These are phyloP conservation scores for Lepraria neglecta DNA, from an alignment of 495 filamentous ascomycete genomes.

Conservation along the genomic window DNA sequence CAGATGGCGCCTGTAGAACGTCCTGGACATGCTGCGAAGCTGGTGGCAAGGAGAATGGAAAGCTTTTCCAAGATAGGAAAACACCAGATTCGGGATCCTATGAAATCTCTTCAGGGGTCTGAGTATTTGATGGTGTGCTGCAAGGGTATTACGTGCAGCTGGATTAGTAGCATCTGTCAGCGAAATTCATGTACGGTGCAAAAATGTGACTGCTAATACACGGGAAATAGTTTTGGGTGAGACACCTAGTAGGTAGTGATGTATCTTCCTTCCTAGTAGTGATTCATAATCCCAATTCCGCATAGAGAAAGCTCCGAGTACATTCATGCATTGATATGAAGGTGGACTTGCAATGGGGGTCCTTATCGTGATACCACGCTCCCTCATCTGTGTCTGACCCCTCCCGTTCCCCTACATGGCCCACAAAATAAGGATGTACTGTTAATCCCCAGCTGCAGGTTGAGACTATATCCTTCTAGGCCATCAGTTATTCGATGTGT, in stretches of 20 bases:
- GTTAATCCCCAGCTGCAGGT: too few species aligned
- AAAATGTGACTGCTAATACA: background rate
- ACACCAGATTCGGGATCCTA: background rate
- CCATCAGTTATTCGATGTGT: background rate
- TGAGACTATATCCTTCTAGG: background rate
- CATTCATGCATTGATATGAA: background rate
- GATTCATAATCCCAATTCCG: background rate
- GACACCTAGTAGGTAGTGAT: background rate
- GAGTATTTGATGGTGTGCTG: background rate
- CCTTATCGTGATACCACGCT: too few species aligned
- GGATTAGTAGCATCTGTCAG: background rate
- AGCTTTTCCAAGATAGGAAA: too few species aligned
- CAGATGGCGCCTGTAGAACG: too few species aligned
- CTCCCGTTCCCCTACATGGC: background rate
- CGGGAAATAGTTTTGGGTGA: background rate
- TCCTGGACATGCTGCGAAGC: too few species aligned
- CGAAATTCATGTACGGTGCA: background rate
- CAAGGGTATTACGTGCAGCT: background rate
- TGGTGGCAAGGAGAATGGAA: too few species aligned
- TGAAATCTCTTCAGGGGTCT: background rate
- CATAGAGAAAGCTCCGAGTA: background rate
- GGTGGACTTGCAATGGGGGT: background rate
- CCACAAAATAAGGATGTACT: background rate
- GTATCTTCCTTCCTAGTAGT: background rate
- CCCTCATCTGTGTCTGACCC: background rate